Percentiles rank a stretch among this genome's conserved stretches.
These are phyloP conservation scores for Helianthus tuberosus DNA, from an alignment of 129 eudicot species.

Conservation along the genomic window DNA sequence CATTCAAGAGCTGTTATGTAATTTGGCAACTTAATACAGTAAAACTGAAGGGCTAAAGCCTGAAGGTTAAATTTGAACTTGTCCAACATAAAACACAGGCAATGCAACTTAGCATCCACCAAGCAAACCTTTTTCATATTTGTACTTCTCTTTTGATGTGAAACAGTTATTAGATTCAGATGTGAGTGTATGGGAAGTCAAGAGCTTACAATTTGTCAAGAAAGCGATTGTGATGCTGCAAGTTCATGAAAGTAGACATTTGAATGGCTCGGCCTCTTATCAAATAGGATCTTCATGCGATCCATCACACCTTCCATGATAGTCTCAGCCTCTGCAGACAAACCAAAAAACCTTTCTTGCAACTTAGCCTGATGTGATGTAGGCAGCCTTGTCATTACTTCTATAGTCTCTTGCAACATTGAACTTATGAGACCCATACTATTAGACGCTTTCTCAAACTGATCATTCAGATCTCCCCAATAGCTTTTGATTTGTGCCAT, in stretches of 20 bases:
- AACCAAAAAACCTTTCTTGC: conserved; percentile 1
- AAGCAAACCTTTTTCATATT: background rate
- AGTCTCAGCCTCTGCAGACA: conserved; percentile 3
- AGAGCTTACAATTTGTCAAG: background rate
- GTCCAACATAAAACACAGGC: no score
- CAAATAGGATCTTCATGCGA: conserved; percentile 1
- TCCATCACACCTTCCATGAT: background rate
- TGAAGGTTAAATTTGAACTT: no score
- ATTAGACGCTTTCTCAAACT: background rate
- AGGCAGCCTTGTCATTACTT: background rate
- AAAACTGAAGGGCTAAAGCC: no score
- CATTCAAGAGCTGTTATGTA: no score
- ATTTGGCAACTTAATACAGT: no score
- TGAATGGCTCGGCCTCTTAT: background rate
- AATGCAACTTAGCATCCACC: no score
- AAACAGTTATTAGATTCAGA: background rate
- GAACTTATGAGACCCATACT: background rate
- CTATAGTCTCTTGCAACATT: background rate
- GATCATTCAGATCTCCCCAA: conserved; percentile 3
- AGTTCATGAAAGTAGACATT: conserved; percentile 4
- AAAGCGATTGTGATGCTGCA: background rate
- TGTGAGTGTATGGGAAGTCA: background rate
- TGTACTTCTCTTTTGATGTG: background rate
- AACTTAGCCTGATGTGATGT: background rate
- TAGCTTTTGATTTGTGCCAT: background rate